phyloP scores from a whole-genome alignment of 352 stramenopile species.

The Elongisporangium undulatum region DNA sequence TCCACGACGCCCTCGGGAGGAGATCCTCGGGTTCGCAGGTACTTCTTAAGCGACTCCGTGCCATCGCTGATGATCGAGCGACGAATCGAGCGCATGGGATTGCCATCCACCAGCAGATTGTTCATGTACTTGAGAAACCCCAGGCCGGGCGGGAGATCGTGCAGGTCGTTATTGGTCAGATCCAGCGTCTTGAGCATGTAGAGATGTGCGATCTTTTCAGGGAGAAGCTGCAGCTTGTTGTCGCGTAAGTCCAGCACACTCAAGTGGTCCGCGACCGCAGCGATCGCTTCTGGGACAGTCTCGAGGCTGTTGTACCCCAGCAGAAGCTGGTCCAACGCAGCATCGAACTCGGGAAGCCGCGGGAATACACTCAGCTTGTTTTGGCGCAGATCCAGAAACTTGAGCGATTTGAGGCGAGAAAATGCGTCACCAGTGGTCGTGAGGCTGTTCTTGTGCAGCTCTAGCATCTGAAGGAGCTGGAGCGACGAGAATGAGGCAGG shows the following conservation, averaged over 20 bases:
- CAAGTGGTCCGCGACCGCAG: slow-evolving; percentile 59
- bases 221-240: slow-evolving; percentile 66
- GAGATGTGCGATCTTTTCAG: slow-evolving; percentile 50
- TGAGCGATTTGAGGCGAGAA: slow-evolving; percentile 24
- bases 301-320: slow-evolving; percentile 67
- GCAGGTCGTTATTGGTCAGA: slow-evolving; percentile 80
- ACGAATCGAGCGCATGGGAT: slow-evolving; percentile 71
- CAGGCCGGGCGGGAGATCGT: slow-evolving; percentile 59
- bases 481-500: slow-evolving; percentile 44
- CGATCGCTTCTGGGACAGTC: slow-evolving; percentile 34
- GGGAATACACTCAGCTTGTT: slow-evolving; percentile 68
- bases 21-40: slow-evolving; percentile 64
- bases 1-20: slow-evolving; percentile 53
- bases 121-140: slow-evolving; percentile 77
- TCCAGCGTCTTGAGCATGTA: slow-evolving; percentile 80
- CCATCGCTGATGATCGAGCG: slow-evolving; percentile 56
- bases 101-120: slow-evolving; percentile 71
- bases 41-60: slow-evolving; percentile 77
- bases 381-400: slow-evolving; percentile 69
- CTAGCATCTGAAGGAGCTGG: slow-evolving; percentile 39
- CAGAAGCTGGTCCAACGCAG: slow-evolving; percentile 63
- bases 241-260: slow-evolving; percentile 76
- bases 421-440: slow-evolving; percentile 28
- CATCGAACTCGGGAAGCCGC: slow-evolving; percentile 29
- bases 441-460: slow-evolving; percentile 76